A percentile compares a stretch with the other conserved stretches of the same genome.
phyloP scores from a whole-genome alignment of 116 monocot species.

The Dioscorea cayenensis region DNA sequence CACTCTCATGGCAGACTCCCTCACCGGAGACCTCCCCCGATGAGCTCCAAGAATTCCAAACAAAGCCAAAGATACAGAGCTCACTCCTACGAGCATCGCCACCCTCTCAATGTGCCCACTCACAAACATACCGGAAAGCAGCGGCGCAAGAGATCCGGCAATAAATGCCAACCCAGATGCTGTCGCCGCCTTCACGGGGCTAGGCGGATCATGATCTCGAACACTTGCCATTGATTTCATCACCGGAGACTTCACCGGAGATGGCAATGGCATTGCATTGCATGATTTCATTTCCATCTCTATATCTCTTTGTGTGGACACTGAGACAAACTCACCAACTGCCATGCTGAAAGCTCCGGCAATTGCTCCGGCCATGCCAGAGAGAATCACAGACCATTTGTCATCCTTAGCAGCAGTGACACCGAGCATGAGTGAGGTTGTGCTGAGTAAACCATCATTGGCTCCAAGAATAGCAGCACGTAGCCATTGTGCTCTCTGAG shows the following conservation, averaged over 20 bases:
- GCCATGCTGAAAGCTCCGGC: slow-evolving; percentile 46
- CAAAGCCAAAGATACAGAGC: slow-evolving; percentile 6
- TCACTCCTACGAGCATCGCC: slow-evolving; percentile 6
- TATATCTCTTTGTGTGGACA: slow-evolving; percentile 23
- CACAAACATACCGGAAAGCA: slow-evolving; percentile 9
- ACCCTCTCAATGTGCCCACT: neutral
- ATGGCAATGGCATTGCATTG: neutral
- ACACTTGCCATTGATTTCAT: too few relatives aligned
- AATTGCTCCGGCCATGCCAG: slow-evolving; percentile 23
- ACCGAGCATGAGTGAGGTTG: slow-evolving; percentile 31
- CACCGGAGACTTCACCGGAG: slow-evolving; percentile 25
- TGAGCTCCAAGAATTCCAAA: slow-evolving; percentile 14
- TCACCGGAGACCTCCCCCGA: slow-evolving; percentile 15
- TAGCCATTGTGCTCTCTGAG: slow-evolving; percentile 20
- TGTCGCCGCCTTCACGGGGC: slow-evolving; percentile 19
- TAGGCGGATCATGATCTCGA: slow-evolving; percentile 8
- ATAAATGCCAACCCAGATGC: slow-evolving; percentile 24
- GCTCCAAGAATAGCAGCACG: slow-evolving; percentile 37
- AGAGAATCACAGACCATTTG: slow-evolving; percentile 6
- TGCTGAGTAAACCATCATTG: slow-evolving; percentile 35
- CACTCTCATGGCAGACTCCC: slow-evolving; percentile 15
- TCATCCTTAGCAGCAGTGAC: slow-evolving; percentile 7
- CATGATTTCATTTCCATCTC: neutral
- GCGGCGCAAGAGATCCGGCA: slow-evolving; percentile 16
- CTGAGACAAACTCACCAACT: slow-evolving; percentile 33